Base-by-base conservation (phyloP, 768 basidiomycete genomes). In the Termitomyces sp. region DNA sequence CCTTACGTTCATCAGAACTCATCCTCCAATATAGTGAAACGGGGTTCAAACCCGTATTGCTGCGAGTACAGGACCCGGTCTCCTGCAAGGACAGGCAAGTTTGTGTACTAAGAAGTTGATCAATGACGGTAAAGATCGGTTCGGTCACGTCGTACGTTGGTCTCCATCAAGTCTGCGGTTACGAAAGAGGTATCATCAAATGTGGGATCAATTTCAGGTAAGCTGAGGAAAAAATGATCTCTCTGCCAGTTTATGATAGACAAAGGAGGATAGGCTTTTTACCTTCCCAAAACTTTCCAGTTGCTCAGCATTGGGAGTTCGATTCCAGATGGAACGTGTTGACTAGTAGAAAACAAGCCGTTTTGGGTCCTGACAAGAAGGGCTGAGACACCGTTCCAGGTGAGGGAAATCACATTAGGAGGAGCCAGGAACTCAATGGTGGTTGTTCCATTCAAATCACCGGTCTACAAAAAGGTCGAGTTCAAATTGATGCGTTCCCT, bases 201-300 rank as follows among this genome's bases (percentile, higher is more conserved):
- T 24, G 66, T 63, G 1, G 68, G 69, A 50, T 70, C 66, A 24
- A 79, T 70, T 65, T 84, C 83, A 5, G 83, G 82, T 5, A 84
- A 65, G 65, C 79, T 79, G 60, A 47, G 41, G 36, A 29, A 47
- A 20, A 27, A 51, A n/a, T 49, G 4, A 13, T 26, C 5, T 43
- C 39, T 5, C 0, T 50, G 42, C 10, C 53, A 13, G 31, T 32
- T 14, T 24, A 12, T 18, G 4, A 31, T 18, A 1, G 31, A 57
- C 4, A n/a, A 26, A 52, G 9, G 26, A 36, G 1, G 13, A 29
- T n/a, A 20, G 8, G 14, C 59, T 31, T 53, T 37, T 37, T 18
- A 79, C 79, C 78, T 77, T 66, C 78, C 76, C 20, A 69, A 64
- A 26, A 76, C 76, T 59, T 78, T 79, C 82, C 83, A 84, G 46